phyloP scores from a whole-genome alignment of 176 grass and related monocot genomes.

The Poa pratensis region DNA sequence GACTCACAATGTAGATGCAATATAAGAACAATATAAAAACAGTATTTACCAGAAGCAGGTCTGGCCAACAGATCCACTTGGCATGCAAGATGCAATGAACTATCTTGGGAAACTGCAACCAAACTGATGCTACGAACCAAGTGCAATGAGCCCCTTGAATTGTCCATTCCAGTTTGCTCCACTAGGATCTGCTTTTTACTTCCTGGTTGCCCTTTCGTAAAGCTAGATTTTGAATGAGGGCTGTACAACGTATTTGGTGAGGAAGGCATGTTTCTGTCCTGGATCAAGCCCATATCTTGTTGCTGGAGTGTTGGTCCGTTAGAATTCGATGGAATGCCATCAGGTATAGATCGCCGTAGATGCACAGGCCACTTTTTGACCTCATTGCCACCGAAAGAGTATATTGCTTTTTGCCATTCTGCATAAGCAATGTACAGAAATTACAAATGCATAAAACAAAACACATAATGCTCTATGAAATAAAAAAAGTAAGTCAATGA shows the following conservation, averaged over 20 bases:
- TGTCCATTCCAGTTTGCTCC: slow-evolving; percentile 72
- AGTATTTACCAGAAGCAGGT: slow-evolving; percentile 58
- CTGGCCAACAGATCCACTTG: slow-evolving; percentile 66
- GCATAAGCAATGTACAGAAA: slow-evolving; percentile 42
- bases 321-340: slow-evolving; percentile 58
- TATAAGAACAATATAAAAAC: not conserved
- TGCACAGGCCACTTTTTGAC: slow-evolving; percentile 94
- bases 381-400: slow-evolving; percentile 87
- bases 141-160: slow-evolving; percentile 73
- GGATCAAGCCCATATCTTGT: slow-evolving; percentile 81
- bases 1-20: not conserved
- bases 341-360: slow-evolving; percentile 78
- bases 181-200: slow-evolving; percentile 85
- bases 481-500: slow-evolving; percentile 17
- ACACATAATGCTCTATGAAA: slow-evolving; percentile 31
- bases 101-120: slow-evolving; percentile 78
- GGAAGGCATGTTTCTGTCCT: slow-evolving; percentile 85
- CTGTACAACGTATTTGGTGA: slow-evolving; percentile 79
- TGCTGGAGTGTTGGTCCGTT: slow-evolving; percentile 73
- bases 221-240: slow-evolving; percentile 87
- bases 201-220: slow-evolving; percentile 73
- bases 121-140: slow-evolving; percentile 93
- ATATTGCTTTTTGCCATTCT: slow-evolving; percentile 98
- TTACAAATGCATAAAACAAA: slow-evolving; percentile 39
- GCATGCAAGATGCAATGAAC: slow-evolving; percentile 79